Conservation (phyloP, 352 stramenopile genomes). For the Phytophthora niederhauseri region DNA sequence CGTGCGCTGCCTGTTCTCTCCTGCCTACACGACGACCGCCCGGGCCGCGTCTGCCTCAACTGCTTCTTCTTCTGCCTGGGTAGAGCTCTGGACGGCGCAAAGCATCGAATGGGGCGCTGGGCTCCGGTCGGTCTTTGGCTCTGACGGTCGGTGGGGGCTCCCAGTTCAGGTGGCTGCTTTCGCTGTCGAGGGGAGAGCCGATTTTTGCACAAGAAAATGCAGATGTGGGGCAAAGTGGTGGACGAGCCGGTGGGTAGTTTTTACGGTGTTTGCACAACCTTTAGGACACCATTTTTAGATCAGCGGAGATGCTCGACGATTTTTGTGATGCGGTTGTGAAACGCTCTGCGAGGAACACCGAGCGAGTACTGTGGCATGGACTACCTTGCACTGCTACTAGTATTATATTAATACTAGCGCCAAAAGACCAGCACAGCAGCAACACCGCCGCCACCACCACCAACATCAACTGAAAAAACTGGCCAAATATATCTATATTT, state of each 20-base stretch:
- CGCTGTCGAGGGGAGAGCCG: conserved; percentile 6
- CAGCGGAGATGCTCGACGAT: neutral
- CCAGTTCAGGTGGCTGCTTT: conserved; percentile 11
- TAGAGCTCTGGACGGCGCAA: conserved; percentile 35
- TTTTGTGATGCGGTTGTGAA: conserved; percentile 12
- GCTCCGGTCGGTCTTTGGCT: conserved; percentile 12
- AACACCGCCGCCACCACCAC: no score
- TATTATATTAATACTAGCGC: neutral
- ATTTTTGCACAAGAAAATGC: conserved; percentile 12
- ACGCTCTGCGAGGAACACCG: neutral
- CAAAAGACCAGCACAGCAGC: neutral
- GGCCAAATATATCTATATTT: no score
- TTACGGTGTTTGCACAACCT: conserved; percentile 13
- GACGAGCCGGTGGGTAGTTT: conserved; percentile 8
- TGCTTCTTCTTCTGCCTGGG: conserved; percentile 47
- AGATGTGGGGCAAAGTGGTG: conserved; percentile 20
- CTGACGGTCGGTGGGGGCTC: neutral
- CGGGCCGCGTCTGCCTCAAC: conserved; percentile 31
- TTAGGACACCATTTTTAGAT: neutral
- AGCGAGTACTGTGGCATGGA: neutral
- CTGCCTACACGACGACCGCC: conserved; percentile 22
- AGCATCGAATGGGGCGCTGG: conserved; percentile 38
- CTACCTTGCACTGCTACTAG: no score
- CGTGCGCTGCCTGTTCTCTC: neutral
- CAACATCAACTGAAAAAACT: no score